Base-by-base conservation (phyloP, 208 protist species). In the Phytomonas francai region DNA sequence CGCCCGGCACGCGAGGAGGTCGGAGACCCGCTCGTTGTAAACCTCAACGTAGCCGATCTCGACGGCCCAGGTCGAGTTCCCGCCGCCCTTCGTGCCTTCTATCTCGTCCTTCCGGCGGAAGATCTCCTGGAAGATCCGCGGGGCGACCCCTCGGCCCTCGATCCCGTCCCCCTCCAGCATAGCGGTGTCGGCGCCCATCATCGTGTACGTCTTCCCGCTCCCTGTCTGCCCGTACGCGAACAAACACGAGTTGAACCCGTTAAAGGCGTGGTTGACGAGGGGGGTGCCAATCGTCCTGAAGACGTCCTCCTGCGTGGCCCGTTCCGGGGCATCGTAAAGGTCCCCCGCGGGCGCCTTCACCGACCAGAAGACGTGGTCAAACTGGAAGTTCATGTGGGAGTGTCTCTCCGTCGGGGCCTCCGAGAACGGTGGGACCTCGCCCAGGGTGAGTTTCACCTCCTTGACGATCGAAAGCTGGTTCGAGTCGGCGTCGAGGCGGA, bases 121-220 rank as follows among this genome's bases (percentile, higher is more conserved):
- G 32, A 93, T 78, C 63, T 93, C 85, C 30, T 68, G 65, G 31
- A 64, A 68, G 60, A 91, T 65, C 49, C 85, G 83, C n/a, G 85
- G 88, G 65, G 88, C 85, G 51, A 94, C 84, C 25, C 85, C 88
- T 33, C 39, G 68, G 64, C 79, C 80, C 45, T 66, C 77, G 36
- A 65, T 71, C 4, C 45, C 39, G 7, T 45, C 34, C 4, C 45
- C 39, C 42, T 45, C 34, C 0, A 83, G 39, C 51, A 70, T 58
- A 62, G 16, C 71, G 64, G 72, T 67, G 63, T 77, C 67, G 22
- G 65, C 75, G 68, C 95, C 94, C 60, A 92, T 79, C 83, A 97
- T 97, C 6, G 94, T 97, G 81, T 97, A 94, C 19, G 93, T 97
- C 71, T 97, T 98, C 28, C 95, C 94, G 56, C 88, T 91, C 45